Evolutionary conservation across 129 eudicot species (phyloP).

Genomic region (Gnaphalium uliginosum): DNA sequence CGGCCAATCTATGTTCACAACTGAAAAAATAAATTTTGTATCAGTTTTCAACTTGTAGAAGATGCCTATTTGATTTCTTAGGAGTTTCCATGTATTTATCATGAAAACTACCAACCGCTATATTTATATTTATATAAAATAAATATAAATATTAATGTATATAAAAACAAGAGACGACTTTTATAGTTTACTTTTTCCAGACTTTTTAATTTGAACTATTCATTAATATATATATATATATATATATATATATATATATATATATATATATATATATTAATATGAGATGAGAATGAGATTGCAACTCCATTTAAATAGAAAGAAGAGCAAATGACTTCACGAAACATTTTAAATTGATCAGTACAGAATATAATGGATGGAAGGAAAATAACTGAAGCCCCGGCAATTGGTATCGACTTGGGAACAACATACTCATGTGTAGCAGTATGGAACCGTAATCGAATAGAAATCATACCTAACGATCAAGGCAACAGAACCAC

Average conservation of each 20-base stretch:
- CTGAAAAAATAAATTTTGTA: no score
- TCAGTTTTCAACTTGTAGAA: neutral
- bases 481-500: conserved; percentile 75
- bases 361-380: conserved; percentile 11
- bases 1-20: no score
- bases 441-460: conserved; percentile 61
- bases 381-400: neutral
- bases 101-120: neutral
- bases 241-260: no score
- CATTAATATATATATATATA: no score
- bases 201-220: neutral
- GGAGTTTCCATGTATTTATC: neutral
- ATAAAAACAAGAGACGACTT: neutral
- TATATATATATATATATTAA: no score
- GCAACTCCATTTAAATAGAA: neutral
- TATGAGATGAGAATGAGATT: neutral
- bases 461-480: conserved; percentile 59
- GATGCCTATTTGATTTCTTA: neutral
- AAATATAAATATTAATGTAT: neutral
- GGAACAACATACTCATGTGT: conserved; percentile 72
- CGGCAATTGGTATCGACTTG: conserved; percentile 57
- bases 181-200: conserved; percentile 2
- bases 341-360: neutral
- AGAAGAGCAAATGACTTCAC: neutral
- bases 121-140: neutral